phyloP scores from a whole-genome alignment of 1,139 yeast genomes.

The Geotrichum restrictum region DNA sequence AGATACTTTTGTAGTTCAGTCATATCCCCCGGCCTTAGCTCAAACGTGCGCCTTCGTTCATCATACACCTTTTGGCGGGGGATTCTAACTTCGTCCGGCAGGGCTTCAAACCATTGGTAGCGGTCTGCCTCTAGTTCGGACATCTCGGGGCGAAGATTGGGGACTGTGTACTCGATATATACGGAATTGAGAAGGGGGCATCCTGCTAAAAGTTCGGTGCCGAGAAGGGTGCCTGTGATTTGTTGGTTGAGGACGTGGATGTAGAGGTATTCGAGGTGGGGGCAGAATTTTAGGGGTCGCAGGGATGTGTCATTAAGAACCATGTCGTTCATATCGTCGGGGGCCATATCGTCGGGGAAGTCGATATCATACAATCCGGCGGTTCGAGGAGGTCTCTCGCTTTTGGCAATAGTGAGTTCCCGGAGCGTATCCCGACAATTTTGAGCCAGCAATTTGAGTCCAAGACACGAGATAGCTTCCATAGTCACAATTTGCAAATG shows the following conservation, averaged over 20 bases:
- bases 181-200: not conserved
- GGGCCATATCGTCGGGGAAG: too few relatives aligned
- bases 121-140: not conserved
- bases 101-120: not conserved
- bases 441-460: not conserved
- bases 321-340: not conserved
- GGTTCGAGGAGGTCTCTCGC: too few relatives aligned
- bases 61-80: slow-evolving; percentile 2
- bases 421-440: not conserved
- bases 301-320: not conserved
- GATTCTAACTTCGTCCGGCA: not conserved
- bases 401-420: slow-evolving; percentile 6
- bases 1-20: not conserved
- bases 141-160: not conserved
- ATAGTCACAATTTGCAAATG: slow-evolving; percentile 4
- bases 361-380: too few relatives aligned
- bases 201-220: not conserved
- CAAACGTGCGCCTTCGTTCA: not conserved
- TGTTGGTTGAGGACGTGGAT: not conserved
- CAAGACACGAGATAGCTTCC: slow-evolving; percentile 2
- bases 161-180: slow-evolving; percentile 4
- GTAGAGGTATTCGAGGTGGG: slow-evolving; percentile 3
- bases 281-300: not conserved
- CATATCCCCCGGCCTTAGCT: not conserved
- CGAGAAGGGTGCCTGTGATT: not conserved